Conservation (phyloP, 225 moss, liverwort and hornwort species). For the Sphagnum tenellum region DNA sequence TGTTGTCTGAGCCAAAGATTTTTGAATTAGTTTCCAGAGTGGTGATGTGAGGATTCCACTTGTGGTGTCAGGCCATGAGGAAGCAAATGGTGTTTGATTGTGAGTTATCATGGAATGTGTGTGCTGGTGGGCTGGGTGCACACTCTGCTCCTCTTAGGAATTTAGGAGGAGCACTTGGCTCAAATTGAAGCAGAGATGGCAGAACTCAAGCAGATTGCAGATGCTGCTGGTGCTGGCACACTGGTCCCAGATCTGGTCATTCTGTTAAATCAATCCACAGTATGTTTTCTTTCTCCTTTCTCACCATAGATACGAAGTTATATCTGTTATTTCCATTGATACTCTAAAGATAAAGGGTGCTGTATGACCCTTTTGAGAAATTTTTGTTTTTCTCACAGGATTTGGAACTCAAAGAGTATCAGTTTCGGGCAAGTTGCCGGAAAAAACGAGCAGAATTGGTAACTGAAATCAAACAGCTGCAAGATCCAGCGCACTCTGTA, state of each 20-base stretch:
- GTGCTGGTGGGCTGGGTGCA: slow-evolving; percentile 31
- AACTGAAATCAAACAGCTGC: slow-evolving; percentile 56
- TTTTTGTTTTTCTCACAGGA: slow-evolving; percentile 22
- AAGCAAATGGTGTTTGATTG: too few relatives aligned
- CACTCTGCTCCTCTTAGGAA: slow-evolving; percentile 35
- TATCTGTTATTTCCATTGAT: too few relatives aligned
- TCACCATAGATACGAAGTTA: too few relatives aligned
- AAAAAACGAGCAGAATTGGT: slow-evolving; percentile 67
- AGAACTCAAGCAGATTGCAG: slow-evolving; percentile 44
- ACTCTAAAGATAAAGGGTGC: background rate
- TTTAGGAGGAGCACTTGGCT: slow-evolving; percentile 72
- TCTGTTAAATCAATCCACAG: slow-evolving; percentile 58
- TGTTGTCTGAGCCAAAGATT: too few relatives aligned
- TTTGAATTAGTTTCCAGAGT: too few relatives aligned
- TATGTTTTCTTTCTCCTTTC: slow-evolving; percentile 1
- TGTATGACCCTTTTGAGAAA: slow-evolving; percentile 5
- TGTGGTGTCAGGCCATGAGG: too few relatives aligned
- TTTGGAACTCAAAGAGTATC: slow-evolving; percentile 58
- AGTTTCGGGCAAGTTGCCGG: slow-evolving; percentile 76
- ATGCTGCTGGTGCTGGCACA: slow-evolving; percentile 48
- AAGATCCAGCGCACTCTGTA: slow-evolving; percentile 40
- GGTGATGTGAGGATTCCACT: too few relatives aligned
- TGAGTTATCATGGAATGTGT: slow-evolving; percentile 13
- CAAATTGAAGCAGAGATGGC: slow-evolving; percentile 50
- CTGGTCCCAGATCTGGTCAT: slow-evolving; percentile 49